Percentiles rank a stretch among this genome's conserved stretches.
phyloP scores from a whole-genome alignment of 768 basidiomycete species.

The Mycena vulgaris region DNA sequence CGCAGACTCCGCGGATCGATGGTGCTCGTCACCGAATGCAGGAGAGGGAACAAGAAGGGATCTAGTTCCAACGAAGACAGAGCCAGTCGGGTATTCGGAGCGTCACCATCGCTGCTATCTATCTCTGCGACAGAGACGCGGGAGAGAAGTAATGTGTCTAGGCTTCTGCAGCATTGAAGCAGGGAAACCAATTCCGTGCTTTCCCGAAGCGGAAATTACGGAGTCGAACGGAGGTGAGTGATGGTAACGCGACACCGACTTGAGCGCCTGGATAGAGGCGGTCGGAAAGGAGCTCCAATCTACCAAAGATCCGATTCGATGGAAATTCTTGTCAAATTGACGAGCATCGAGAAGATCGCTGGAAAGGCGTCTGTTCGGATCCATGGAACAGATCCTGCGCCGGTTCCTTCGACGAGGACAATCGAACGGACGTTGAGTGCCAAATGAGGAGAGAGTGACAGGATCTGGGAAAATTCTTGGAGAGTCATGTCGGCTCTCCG shows the following conservation, averaged over 20 bases:
- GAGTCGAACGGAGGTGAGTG: conserved; percentile 16
- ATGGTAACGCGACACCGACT: not conserved
- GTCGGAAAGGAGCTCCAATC: conserved; percentile 12
- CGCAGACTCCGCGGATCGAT: conserved; percentile 12
- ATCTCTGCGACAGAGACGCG: not conserved
- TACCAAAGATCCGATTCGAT: not conserved
- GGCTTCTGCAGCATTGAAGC: conserved; percentile 14
- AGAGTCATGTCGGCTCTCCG: not conserved
- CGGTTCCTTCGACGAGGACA: conserved; percentile 12
- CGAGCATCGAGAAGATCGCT: conserved; percentile 10
- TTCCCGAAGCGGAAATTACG: not conserved
- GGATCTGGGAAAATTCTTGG: conserved; percentile 3
- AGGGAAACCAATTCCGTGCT: conserved; percentile 21
- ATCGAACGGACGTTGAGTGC: conserved; percentile 25
- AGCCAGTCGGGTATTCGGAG: not conserved
- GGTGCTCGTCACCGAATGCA: conserved; percentile 11
- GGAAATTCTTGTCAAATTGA: conserved; percentile 18
- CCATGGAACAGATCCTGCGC: not conserved
- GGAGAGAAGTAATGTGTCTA: conserved; percentile 3
- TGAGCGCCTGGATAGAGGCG: not conserved
- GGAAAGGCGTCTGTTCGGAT: conserved; percentile 14
- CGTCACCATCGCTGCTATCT: not conserved
- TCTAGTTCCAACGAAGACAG: conserved; percentile 16
- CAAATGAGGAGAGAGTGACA: conserved; percentile 29
- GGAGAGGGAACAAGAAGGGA: not conserved